Evolutionary conservation across 352 stramenopile species (phyloP).

Genomic region (Globisporangium irregulare): DNA sequence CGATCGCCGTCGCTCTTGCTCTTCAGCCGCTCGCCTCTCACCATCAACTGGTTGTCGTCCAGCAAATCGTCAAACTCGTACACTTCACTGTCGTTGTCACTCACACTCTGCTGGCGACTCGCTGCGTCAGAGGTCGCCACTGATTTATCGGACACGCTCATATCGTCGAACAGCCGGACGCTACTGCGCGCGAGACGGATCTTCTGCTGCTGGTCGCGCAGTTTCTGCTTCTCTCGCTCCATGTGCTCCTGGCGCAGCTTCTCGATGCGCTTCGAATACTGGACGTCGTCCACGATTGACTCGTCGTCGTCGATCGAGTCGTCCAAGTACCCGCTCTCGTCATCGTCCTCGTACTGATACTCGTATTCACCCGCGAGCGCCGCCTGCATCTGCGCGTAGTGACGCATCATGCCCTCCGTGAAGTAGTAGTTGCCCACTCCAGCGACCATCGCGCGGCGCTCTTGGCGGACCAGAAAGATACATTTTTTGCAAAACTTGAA

Average conservation of each 20-base stretch:
- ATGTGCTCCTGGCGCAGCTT: constrained; percentile 64
- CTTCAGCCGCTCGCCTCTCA: background rate
- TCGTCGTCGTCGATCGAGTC: constrained; percentile 46
- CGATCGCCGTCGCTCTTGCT: constrained; percentile 4
- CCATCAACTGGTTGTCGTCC: background rate
- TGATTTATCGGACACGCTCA: constrained; percentile 16
- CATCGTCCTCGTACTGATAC: constrained; percentile 24
- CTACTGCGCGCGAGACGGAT: constrained; percentile 16
- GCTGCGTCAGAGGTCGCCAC: constrained; percentile 3
- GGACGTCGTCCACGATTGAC: constrained; percentile 34
- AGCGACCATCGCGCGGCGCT: constrained; percentile 54
- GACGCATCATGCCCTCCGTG: constrained; percentile 41
- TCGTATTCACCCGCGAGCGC: constrained; percentile 21
- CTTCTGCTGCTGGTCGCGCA: constrained; percentile 12
- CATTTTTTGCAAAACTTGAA: constrained; percentile 81
- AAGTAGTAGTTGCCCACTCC: constrained; percentile 49
- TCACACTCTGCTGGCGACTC: constrained; percentile 14
- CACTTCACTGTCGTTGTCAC: constrained; percentile 18
- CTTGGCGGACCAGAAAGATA: constrained; percentile 59
- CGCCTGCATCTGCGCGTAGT: constrained; percentile 30
- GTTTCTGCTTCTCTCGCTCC: constrained; percentile 57
- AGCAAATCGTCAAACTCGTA: constrained; percentile 47
- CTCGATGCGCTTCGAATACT: constrained; percentile 54
- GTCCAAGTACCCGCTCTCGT: constrained; percentile 29
- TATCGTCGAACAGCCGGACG: constrained; percentile 41